phyloP scores from a whole-genome alignment of 805 yeast species.

The Osmozyma mogii region DNA sequence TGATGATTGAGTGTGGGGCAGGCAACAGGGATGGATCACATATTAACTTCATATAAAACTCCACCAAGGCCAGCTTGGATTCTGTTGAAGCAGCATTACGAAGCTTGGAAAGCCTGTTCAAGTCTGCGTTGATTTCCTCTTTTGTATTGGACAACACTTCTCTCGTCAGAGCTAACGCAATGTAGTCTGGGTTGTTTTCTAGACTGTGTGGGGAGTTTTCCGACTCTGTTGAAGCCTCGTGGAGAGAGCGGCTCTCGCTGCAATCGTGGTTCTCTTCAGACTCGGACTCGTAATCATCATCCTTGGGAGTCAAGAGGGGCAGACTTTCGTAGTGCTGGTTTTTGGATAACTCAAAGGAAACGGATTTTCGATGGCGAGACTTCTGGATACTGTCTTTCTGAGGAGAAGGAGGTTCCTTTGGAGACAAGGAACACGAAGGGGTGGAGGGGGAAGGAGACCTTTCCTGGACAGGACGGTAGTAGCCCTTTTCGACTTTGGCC shows the following conservation, averaged over 20 bases:
- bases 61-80: constrained; percentile 20
- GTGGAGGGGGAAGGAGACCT: constrained; percentile 21
- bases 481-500: constrained; percentile 12
- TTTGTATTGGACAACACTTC: constrained; percentile 20
- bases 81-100: constrained; percentile 8
- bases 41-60: constrained; percentile 26
- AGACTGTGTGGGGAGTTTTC: constrained; percentile 4
- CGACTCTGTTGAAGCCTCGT: constrained; percentile 3
- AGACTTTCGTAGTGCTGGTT: constrained; percentile 22
- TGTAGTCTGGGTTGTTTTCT: constrained; percentile 28
- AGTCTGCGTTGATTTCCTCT: constrained; percentile 20
- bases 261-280: constrained; percentile 8
- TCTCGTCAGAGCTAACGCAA: constrained; percentile 25
- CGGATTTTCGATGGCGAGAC: constrained; percentile 17
- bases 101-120: constrained; percentile 22
- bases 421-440: constrained; percentile 16
- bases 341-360: constrained; percentile 19
- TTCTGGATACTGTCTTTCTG: too few relatives aligned
- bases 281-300: constrained; percentile 30
- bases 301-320: constrained; percentile 36
- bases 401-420: constrained; percentile 8
- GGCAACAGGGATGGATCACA: constrained; percentile 28
- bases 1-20: constrained; percentile 22
- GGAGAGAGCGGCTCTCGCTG: constrained; percentile 2
- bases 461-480: constrained; percentile 13